These are phyloP conservation scores for Musa schizocarpa DNA, from an alignment of 176 grass and related monocot genomes.

Conservation along the genomic window DNA sequence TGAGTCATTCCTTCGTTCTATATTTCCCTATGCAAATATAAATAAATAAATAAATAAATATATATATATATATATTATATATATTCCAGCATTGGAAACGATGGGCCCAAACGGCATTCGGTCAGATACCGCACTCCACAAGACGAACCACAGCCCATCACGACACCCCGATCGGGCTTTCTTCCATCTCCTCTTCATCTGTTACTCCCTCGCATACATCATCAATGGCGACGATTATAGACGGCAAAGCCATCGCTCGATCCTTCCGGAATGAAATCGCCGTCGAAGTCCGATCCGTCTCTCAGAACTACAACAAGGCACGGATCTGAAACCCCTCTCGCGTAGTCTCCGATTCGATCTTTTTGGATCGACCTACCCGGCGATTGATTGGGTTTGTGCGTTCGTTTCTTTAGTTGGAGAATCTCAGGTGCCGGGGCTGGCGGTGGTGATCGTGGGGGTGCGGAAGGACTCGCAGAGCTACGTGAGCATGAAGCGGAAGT, in stretches of 20 bases:
- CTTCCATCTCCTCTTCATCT: too few relatives aligned
- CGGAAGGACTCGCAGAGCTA: conserved; percentile 92
- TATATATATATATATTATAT: too few relatives aligned
- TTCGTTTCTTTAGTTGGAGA: neutral
- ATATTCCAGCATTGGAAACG: too few relatives aligned
- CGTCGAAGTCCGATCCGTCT: conserved; percentile 45
- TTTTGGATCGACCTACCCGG: neutral
- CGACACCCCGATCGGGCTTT: neutral
- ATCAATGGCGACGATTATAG: conserved; percentile 81
- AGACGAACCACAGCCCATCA: neutral
- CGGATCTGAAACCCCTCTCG: neutral
- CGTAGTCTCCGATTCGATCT: neutral
- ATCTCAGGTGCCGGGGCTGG: conserved; percentile 71
- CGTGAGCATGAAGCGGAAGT: conserved; percentile 78
- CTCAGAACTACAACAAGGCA: conserved; percentile 34
- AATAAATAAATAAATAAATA: too few relatives aligned
- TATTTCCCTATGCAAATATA: too few relatives aligned
- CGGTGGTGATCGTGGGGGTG: conserved; percentile 87
- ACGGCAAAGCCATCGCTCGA: conserved; percentile 69
- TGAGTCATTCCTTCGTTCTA: too few relatives aligned
- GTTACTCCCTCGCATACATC: neutral
- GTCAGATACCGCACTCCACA: too few relatives aligned
- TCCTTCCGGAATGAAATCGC: conserved; percentile 56
- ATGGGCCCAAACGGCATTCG: too few relatives aligned
- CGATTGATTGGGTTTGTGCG: too few relatives aligned